Base-by-base conservation (phyloP, 225 moss, liverwort and hornwort species). In the Pseudisothecium myosuroides region DNA sequence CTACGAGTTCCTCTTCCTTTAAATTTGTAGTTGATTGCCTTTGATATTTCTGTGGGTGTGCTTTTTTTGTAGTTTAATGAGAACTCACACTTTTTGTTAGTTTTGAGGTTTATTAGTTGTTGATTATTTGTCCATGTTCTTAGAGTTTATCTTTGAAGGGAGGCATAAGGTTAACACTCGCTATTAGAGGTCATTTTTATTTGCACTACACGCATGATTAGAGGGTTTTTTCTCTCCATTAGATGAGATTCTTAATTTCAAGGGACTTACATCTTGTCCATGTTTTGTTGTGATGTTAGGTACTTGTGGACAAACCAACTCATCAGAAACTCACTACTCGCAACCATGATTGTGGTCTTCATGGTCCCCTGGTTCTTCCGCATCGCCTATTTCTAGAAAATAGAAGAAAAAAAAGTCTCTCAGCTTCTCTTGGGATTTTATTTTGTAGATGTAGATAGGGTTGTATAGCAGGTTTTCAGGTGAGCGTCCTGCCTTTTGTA, bases 311-410 rank as follows among this genome's bases (percentile, higher is more conserved):
- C 91, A 84, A 94, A 93, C 82, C 95, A 93, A 82, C 93, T 93
- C 89, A 66, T 95, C 90, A 83, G 94, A 93, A 94, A 95, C 73
- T 91, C 91, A 37, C 75, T 95, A 15, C 91, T 95, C 26, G 92
- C 93, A 82, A 94, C 92, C 90, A 87, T 94, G 88, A 89, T 95
- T 89, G 81, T 95, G 82, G 84, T 94, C 81, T 95, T 94, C 94
- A 93, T 95, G 94, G 90, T 95, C 74, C 95, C 95, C 7, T 95
- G 95, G 95, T 93, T 95, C 84, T 95, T 95, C 91, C 94, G 94
- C 91, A 92, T 94, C 67, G 94, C 94, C 84, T 94, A 93, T 86
- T 94, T 94, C 88, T 94, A 93, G 87, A 43, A 43, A 54, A 37
- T 39, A 32, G 7, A 52, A 77, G 37, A 3, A 32, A 23, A 55